Base-by-base conservation (phyloP, 2,329 filamentous ascomycete species). In the Penicillium sp. region DNA sequence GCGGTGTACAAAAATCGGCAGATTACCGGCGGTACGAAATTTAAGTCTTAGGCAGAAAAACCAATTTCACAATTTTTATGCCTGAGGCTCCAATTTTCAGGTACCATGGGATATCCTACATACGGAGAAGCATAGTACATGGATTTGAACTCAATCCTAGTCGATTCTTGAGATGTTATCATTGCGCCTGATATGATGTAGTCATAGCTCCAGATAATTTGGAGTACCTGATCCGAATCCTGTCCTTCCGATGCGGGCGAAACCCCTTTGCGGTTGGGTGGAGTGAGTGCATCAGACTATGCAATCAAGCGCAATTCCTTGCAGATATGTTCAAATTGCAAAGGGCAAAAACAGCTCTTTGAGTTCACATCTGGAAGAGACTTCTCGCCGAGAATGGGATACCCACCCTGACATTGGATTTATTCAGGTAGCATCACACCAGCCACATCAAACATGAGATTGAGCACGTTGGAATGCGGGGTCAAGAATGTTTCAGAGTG, bases 401-500 rank as follows among this genome's bases (percentile, higher is more conserved):
- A 41, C 1, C 35, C 2, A 41, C 15, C 35, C 35, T 41, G 4
- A 3, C 35, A 11, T 41, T 41, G n/a, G 45, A n/a, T 9, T 47
- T 47, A 21, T n/a, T 47, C 45, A 47, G 11, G 3, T 41, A 5
- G 11, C 2, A 41, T 15, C 2, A 41, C 35, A 41, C 35, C 11
- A 3, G 35, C 17, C 35, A 41, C 35, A 21, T 26, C 31, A 58
- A 55, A 55, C 45, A 41, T 54, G 52, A 60, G 63, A 64, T 50
- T 55, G 59, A 60, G 55, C 23, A 15, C 48, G 44, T 49, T 63
- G 66, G 65, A 66, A 67, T 67, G 66, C 65, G 66, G 66, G 65
- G 66, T 64, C 38, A 50, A 62, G 51, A 49, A 56, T 60, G 66
- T 67, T 65, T 67, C 66, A 66, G 53, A 50, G 56, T 56, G 64